These are phyloP conservation scores for Rheum nobile DNA, from an alignment of 148 eudicot genomes.

Conservation along the genomic window DNA sequence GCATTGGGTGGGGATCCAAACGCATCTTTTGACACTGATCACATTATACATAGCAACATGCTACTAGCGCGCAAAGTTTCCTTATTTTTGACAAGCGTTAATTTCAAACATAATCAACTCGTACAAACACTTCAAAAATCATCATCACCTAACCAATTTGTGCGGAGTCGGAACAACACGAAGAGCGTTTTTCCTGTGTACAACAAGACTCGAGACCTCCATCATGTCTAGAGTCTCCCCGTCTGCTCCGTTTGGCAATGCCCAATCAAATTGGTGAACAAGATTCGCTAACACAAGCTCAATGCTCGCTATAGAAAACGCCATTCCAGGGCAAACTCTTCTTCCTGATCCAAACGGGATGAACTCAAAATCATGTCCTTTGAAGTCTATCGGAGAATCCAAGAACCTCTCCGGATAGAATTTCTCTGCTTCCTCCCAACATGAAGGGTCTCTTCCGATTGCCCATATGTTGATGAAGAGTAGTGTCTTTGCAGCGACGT, in stretches of 20 bases:
- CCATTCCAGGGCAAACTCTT: slow-evolving; percentile 2
- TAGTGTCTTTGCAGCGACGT: slow-evolving; percentile 1
- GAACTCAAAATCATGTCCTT: not conserved
- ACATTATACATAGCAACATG: too few relatives aligned
- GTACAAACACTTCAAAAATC: too few relatives aligned
- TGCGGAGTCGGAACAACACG: slow-evolving; percentile 23
- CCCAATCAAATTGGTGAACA: slow-evolving; percentile 9
- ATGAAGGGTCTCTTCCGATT: not conserved
- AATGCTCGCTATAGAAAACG: not conserved
- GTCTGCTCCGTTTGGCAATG: not conserved
- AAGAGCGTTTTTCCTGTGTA: slow-evolving; percentile 25
- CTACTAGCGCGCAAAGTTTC: too few relatives aligned
- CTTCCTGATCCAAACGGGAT: slow-evolving; percentile 12
- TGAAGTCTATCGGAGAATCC: slow-evolving; percentile 1
- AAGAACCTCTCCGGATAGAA: slow-evolving; percentile 10
- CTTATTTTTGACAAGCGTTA: too few relatives aligned
- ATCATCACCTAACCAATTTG: not conserved
- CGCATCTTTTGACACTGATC: too few relatives aligned
- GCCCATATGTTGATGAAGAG: slow-evolving; percentile 7
- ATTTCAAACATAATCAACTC: too few relatives aligned
- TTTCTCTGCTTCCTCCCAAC: slow-evolving; percentile 4
- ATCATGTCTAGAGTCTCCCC: slow-evolving; percentile 21
- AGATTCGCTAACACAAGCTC: slow-evolving; percentile 13
- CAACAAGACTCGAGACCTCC: slow-evolving; percentile 15
- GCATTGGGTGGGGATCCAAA: too few relatives aligned